Evolutionary conservation across 371 early-diverging fungal species (phyloP), one percentile per base, ranked within the genome.

Genomic region (Mortierella polycephala): DNA sequence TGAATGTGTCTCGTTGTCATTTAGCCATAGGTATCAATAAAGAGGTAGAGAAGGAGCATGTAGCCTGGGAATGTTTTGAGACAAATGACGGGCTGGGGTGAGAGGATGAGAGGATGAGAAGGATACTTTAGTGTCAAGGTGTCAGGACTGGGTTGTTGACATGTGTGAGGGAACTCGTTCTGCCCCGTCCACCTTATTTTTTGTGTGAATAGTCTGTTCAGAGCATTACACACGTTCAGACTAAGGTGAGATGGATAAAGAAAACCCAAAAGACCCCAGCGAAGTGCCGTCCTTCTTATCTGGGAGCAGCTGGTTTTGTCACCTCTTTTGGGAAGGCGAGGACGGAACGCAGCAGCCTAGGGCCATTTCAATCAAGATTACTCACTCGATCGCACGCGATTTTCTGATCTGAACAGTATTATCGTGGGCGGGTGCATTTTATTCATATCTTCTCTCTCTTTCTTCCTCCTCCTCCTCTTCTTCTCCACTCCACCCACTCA

Each of bases 261-360:
- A 14, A 44, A 20, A 41, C 5, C 18, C 4, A 30, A 30, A 30
- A 30, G 30, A 30, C 30, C 30, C 30, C 30, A 30, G 30, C 30
- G 30, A 30, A 30, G 30, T 30, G 30, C 30, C 4, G 30, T 30
- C 30, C 30, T 30, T 30, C 30, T 30, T 30, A 30, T 30, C 30
- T 30, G 30, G 30, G 30, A 13, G 47, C 11, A 14, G 7, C n/a
- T 14, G 18, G 61, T 39, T 61, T 51, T 8, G 61, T 50, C 10
- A n/a, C 61, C 51, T 61, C 61, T 61, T 61, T 61, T 61, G 49
- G 61, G 61, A 16, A 62, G 41, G 37, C n/a, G 58, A 18, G 18
- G 13, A 14, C 11, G 45, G 45, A 20, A 44, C 18, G 44, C 47
- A 47, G 47, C n/a, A n/a, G 47, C 47, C 10, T 11, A 47, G n/a